phyloP scores from a whole-genome alignment of 164 flowering plant species.

The Aristolochia contorta region DNA sequence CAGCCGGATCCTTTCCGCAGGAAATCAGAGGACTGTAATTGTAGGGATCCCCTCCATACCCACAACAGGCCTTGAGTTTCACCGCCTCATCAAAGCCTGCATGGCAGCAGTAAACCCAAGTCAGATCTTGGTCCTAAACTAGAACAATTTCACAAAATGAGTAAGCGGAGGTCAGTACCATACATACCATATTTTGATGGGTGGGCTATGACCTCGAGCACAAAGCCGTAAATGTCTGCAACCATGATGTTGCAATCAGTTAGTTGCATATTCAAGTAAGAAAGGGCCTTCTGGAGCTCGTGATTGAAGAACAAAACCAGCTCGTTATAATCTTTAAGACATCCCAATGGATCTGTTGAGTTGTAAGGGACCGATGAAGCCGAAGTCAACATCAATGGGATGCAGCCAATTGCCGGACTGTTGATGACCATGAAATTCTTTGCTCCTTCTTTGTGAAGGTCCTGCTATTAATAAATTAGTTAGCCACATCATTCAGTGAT shows the following conservation, averaged over 20 bases:
- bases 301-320: conserved; percentile 8
- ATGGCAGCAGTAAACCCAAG: neutral
- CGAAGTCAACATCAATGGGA: conserved; percentile 6
- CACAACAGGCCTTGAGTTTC: conserved; percentile 18
- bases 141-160: neutral
- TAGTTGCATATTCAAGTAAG: conserved; percentile 1
- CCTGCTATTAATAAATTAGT: conserved; percentile 11
- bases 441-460: conserved; percentile 19
- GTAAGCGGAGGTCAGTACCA: neutral
- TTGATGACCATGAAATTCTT: conserved; percentile 18
- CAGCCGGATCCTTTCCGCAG: conserved; percentile 14
- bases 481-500: too few species aligned
- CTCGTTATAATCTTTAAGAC: conserved; percentile 16
- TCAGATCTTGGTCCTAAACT: neutral
- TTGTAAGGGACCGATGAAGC: conserved; percentile 14
- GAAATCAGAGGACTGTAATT: conserved; percentile 12
- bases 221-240: conserved; percentile 14
- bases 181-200: conserved; percentile 16
- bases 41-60: conserved; percentile 15
- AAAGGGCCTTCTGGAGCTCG: conserved; percentile 10
- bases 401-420: conserved; percentile 16
- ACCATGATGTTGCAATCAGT: conserved; percentile 5
- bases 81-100: conserved; percentile 18
- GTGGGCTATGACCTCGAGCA: conserved; percentile 7
- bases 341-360: conserved; percentile 16